Base-by-base conservation (phyloP, 2,329 filamentous ascomycete species). In the Cucurbitaria berberidis region DNA sequence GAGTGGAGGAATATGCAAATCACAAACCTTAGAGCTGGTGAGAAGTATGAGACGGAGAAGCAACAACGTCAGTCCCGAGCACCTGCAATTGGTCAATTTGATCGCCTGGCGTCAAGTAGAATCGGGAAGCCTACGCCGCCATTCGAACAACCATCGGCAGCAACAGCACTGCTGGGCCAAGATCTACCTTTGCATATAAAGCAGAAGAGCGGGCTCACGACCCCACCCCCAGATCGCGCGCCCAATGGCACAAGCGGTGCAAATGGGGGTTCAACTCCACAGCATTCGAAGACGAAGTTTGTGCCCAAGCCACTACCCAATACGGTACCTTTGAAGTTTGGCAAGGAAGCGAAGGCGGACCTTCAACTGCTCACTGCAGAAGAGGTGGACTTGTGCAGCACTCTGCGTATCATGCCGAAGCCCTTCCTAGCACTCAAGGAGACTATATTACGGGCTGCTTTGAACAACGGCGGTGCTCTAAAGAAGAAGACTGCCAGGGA, bases 391-490 rank as follows among this genome's bases (percentile, higher is more conserved):
- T 79, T 99, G 0, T 99, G 95, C 78, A 90, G 90, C 64, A 83
- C 89, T 35, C 83, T 96, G 13, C 86, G 92, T 36, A 78, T 99
- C 46, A 89, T 95, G 74, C 95, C 95, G 0, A 99, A 99, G 78
- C 91, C 95, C 1, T 99, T 97, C 74, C 77, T 97, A 5, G 91
- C 91, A 69, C 91, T 98, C 76, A 99, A 99, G 76, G 92, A 97
- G 73, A 87, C 90, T 56, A 81, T 98, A n/a, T 77, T 98, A 46
- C 90, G 91, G 66, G 93, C 98, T 72, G 91, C 93, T 0, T 85
- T 96, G 73, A 95, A 93, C 77, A 87, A 88, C 53, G 93, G 95
- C 53, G 95, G 95, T 1, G 85, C 83, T 11, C 78, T 99, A 7
- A 98, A 96, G 81, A 96, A 95, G 83, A 98, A 97, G 77, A 88